A percentile compares a stretch with the other conserved stretches of the same genome.
These are phyloP conservation scores for Monosporascus sp. DNA, from an alignment of 2,329 filamentous ascomycete species.

Conservation along the genomic window DNA sequence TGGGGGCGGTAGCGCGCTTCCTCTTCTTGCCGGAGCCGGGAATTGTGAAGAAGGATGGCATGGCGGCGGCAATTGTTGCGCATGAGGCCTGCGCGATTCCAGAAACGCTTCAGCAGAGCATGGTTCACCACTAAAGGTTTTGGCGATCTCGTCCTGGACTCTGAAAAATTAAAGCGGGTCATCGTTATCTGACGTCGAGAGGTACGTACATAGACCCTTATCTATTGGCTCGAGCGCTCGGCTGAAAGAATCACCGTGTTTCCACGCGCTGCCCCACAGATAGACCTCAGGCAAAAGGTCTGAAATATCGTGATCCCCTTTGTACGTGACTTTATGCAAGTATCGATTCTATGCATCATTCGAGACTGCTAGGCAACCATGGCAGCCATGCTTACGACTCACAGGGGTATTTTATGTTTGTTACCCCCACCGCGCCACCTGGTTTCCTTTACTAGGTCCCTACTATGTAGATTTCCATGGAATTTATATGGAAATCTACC, in stretches of 20 bases:
- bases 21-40: slow-evolving; percentile 86
- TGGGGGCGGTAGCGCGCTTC: slow-evolving; percentile 58
- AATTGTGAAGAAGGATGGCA: slow-evolving; percentile 95
- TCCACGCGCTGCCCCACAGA: not conserved
- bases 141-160: not conserved
- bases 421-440: too few species aligned
- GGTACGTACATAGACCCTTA: not conserved
- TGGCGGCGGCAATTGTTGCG: not conserved
- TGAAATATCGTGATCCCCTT: too few species aligned
- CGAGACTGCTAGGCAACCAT: too few species aligned
- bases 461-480: too few species aligned
- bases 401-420: too few species aligned
- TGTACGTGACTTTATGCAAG: too few species aligned
- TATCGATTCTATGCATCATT: too few species aligned
- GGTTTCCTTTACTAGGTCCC: too few species aligned
- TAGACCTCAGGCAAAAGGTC: too few species aligned
- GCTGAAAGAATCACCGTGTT: not conserved
- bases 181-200: not conserved
- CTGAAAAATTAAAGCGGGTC: not conserved
- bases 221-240: not conserved
- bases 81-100: not conserved
- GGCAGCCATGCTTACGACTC: too few species aligned
- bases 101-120: not conserved
- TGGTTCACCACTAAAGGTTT: not conserved
- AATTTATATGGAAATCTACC: too few species aligned